Percentiles rank a stretch among this genome's conserved stretches.
Evolutionary conservation across 2,329 filamentous ascomycete species (phyloP).

Genomic region (Aspergillus sp.): DNA sequence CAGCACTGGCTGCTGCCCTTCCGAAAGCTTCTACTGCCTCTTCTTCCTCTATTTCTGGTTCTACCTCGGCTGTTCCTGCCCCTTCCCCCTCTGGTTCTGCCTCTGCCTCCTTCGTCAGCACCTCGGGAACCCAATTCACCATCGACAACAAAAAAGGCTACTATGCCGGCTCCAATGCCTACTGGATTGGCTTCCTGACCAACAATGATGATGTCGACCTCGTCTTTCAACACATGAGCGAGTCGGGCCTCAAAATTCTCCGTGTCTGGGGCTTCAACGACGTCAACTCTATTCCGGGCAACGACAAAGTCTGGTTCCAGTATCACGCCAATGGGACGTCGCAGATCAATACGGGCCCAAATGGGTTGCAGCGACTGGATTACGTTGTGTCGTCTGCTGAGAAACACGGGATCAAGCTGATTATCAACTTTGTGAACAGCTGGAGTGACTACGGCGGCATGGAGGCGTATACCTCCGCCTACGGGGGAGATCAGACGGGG

Average conservation of each 20-base stretch:
- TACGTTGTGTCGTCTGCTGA: slow-evolving; percentile 59
- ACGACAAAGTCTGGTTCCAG: slow-evolving; percentile 44
- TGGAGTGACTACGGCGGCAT: slow-evolving; percentile 67
- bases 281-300: slow-evolving; percentile 35
- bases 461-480: slow-evolving; percentile 52
- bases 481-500: slow-evolving; percentile 46
- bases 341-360: slow-evolving; percentile 58
- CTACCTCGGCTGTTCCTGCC: no score
- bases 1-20: no score
- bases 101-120: slow-evolving; percentile 12
- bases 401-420: slow-evolving; percentile 56
- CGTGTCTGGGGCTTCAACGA: slow-evolving; percentile 54
- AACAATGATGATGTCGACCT: slow-evolving; percentile 46
- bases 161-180: slow-evolving; percentile 48
- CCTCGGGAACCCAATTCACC: slow-evolving; percentile 27
- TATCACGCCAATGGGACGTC: slow-evolving; percentile 28
- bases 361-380: slow-evolving; percentile 62
- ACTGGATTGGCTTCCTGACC: slow-evolving; percentile 50
- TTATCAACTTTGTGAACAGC: slow-evolving; percentile 58
- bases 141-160: slow-evolving; percentile 38
- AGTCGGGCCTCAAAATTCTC: slow-evolving; percentile 46
- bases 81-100: no score
- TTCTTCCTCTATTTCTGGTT: no score
- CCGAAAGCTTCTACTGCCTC: no score
- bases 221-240: slow-evolving; percentile 25